Conservation (phyloP, 2,329 filamentous ascomycete species). For the Hypoxylon rubiginosum region DNA sequence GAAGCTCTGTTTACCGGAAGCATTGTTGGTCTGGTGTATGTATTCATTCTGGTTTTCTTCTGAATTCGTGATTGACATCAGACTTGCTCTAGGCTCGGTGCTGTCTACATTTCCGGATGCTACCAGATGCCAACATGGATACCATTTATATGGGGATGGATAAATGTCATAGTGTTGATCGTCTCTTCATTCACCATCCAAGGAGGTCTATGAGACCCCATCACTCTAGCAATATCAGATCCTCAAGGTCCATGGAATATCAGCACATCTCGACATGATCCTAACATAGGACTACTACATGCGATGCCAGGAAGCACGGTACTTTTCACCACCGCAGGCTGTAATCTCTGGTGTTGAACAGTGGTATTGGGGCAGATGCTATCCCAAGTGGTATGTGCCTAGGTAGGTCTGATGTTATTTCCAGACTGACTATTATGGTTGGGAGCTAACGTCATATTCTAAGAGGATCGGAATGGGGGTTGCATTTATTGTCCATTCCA, state of each 20-base stretch:
- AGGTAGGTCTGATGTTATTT: background rate
- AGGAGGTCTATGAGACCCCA: conserved; percentile 75
- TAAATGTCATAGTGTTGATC: conserved; percentile 85
- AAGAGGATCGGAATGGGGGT: background rate
- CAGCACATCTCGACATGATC: background rate
- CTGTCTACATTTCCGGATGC: conserved; percentile 83
- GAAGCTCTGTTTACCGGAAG: conserved; percentile 86
- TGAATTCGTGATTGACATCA: conserved; percentile 17
- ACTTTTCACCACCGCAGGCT: background rate
- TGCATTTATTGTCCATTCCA: background rate
- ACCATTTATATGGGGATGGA: conserved; percentile 87
- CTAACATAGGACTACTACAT: background rate
- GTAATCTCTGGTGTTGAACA: background rate
- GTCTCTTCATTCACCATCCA: conserved; percentile 94
- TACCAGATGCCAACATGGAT: conserved; percentile 97
- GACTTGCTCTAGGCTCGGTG: conserved; percentile 71
- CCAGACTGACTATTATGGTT: background rate
- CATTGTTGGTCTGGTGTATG: conserved; percentile 83
- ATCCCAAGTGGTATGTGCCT: background rate
- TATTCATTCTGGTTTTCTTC: background rate
- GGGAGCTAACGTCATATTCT: background rate
- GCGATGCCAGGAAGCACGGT: background rate
- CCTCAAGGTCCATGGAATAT: background rate
- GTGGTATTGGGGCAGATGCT: background rate
- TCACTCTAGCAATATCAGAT: background rate